Conservation (phyloP, 441 rosid species). For the Corymbia calophylla region DNA sequence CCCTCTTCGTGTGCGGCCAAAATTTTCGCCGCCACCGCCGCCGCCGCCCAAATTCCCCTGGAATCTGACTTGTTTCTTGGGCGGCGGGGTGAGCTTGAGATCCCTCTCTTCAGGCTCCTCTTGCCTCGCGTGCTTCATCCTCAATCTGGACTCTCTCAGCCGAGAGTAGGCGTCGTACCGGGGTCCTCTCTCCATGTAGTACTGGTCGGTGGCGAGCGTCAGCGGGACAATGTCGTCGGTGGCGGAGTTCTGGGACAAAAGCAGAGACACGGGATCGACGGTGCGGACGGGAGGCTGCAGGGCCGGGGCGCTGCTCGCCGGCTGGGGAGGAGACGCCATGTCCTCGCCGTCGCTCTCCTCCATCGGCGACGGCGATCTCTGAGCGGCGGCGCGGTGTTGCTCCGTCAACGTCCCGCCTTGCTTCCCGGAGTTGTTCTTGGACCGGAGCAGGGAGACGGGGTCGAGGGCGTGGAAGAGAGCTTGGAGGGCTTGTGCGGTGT, state of each 20-base stretch:
- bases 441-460: background rate
- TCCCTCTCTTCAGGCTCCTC: slow-evolving; percentile 14
- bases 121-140: slow-evolving; percentile 19
- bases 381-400: background rate
- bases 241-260: slow-evolving; percentile 42
- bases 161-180: slow-evolving; percentile 58
- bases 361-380: slow-evolving; percentile 1
- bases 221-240: slow-evolving; percentile 29
- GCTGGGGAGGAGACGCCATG: background rate
- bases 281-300: slow-evolving; percentile 22
- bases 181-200: slow-evolving; percentile 67
- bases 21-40: background rate
- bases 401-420: background rate
- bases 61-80: slow-evolving; percentile 64
- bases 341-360: background rate
- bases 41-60: slow-evolving; percentile 10
- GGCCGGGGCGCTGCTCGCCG: background rate
- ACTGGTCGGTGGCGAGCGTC: slow-evolving; percentile 33
- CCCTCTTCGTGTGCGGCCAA: slow-evolving; percentile 18
- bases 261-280: slow-evolving; percentile 48
- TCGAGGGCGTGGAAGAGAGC: slow-evolving; percentile 9
- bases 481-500: background rate
- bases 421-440: background rate
- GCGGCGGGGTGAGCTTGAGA: slow-evolving; percentile 19
- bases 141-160: slow-evolving; percentile 55